Evolutionary conservation across 2,329 filamentous ascomycete genomes (phyloP).

Genomic region (Colletotrichum phormii): DNA sequence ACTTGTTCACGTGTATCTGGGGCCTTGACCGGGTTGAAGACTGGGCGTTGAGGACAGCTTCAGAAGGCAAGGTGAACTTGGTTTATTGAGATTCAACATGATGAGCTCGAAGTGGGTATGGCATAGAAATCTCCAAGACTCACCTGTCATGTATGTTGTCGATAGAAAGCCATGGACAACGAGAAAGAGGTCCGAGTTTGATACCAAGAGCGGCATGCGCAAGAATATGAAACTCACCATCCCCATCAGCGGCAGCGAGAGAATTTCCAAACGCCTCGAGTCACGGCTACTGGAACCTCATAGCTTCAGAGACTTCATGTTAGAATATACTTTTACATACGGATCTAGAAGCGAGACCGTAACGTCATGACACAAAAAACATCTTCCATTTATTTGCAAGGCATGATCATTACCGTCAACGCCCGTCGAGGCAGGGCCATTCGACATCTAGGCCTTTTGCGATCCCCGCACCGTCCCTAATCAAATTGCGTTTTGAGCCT

Average conservation of each 20-base stretch:
- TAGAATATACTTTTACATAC: not conserved
- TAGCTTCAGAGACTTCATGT: not conserved
- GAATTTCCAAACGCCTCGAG: accelerated
- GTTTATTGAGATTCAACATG: not conserved
- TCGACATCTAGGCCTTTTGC: slow-evolving; percentile 38
- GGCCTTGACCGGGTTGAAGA: slow-evolving; percentile 31
- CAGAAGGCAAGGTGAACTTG: slow-evolving; percentile 7
- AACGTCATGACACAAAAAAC: slow-evolving; percentile 34
- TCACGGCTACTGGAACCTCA: not conserved
- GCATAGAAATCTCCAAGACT: not conserved
- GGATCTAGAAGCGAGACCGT: not conserved
- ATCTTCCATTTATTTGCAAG: slow-evolving; percentile 38
- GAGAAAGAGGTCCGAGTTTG: not conserved
- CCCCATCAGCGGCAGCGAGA: not conserved
- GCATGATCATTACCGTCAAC: slow-evolving; percentile 40
- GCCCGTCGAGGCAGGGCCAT: slow-evolving; percentile 37
- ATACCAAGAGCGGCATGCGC: not conserved
- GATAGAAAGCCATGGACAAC: not conserved
- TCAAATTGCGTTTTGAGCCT: slow-evolving; percentile 22
- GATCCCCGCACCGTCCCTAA: slow-evolving; percentile 31
- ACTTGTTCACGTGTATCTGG: slow-evolving; percentile 24
- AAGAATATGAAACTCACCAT: not conserved
- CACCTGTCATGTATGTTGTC: not conserved
- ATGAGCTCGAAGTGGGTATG: too few species aligned
- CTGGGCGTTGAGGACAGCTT: slow-evolving; percentile 23